Base-by-base conservation (phyloP, 805 yeast genomes). In the Sungouiella blattae region DNA sequence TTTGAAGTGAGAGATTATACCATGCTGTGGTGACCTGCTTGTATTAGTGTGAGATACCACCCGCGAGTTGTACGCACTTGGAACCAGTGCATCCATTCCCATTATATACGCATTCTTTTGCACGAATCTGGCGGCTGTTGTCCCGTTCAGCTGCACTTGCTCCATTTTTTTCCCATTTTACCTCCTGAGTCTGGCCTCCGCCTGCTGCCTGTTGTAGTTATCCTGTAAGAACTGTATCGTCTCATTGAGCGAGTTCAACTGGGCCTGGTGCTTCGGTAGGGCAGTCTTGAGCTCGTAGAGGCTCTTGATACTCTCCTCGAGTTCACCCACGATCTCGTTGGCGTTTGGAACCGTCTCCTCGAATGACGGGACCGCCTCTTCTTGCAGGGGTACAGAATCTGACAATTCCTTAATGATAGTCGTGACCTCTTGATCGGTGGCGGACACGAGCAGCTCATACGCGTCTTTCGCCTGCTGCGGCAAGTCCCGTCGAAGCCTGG, bases 401-500 rank as follows among this genome's bases (percentile, higher is more conserved):
- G 22, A 20, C 28, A 41, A 50, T 40, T 44, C 64, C 21, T 41
- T 52, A 26, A 59, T 46, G 6, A 56, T 44, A 16, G 40, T 43
- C 21, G 62, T 51, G 6, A 60, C 62, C 44, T 55, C 52, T 28
- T 43, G 38, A 49, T 67, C 70, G 11, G 65, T 50, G 24, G 54
- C 36, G 11, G 35, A 30, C 5, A 64, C 55, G 49, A 65, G 29
- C 24, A 60, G 53, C 30, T 61, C 59, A 43, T 69, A 74, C n/a
- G 50, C 53, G 8, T 47, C 46, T 23, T 52, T 64, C 5, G 73
- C 62, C 32, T 56, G 52, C 8, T 43, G 41, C 0, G 87, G 88
- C 9, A 73, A 62, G 13, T 67, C 67, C 32, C 76, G 65, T 32
- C 93, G 62, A 35, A 80, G 55, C 15, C 65, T 63, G 0, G 86